phyloP scores from a whole-genome alignment of 768 basidiomycete genomes.

The Boletus rubroflammeus region DNA sequence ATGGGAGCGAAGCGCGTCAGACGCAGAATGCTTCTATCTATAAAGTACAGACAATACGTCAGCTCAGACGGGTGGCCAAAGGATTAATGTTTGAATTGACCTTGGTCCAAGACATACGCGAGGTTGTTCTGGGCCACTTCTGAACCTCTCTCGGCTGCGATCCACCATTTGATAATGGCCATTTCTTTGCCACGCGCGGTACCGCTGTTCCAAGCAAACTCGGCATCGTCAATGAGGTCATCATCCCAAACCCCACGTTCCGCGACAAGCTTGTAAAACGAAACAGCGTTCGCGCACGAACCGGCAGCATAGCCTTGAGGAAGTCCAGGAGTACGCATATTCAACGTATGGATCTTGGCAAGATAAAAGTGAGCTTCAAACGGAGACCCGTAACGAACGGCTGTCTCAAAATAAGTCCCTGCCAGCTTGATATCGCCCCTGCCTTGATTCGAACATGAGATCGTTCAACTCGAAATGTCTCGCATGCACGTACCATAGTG shows the following conservation, averaged over 20 bases:
- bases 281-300: conserved; percentile 85
- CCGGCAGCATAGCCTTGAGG: conserved; percentile 54
- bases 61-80: conserved; percentile 32
- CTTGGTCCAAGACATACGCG: conserved; percentile 89
- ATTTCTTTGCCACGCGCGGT: conserved; percentile 71
- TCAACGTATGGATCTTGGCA: conserved; percentile 70
- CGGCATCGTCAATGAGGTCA: conserved; percentile 77
- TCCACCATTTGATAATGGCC: conserved; percentile 92
- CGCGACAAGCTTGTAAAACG: conserved; percentile 88
- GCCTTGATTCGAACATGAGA: conserved; percentile 40
- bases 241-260: conserved; percentile 90
- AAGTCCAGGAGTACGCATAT: conserved; percentile 41
- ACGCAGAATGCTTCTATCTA: conserved; percentile 70
- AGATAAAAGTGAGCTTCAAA: conserved; percentile 96
- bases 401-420: conserved; percentile 74
- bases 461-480: background rate
- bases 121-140: conserved; percentile 96
- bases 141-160: conserved; percentile 88
- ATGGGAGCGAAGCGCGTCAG: conserved; percentile 65
- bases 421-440: conserved; percentile 67
- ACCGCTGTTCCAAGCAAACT: conserved; percentile 66
- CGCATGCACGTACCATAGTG: conserved; percentile 49
- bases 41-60: background rate
- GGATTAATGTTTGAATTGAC: conserved; percentile 40
- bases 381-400: conserved; percentile 82